Base-by-base conservation (phyloP, 2,329 filamentous ascomycete species). In the Sclerotinia subarctica region DNA sequence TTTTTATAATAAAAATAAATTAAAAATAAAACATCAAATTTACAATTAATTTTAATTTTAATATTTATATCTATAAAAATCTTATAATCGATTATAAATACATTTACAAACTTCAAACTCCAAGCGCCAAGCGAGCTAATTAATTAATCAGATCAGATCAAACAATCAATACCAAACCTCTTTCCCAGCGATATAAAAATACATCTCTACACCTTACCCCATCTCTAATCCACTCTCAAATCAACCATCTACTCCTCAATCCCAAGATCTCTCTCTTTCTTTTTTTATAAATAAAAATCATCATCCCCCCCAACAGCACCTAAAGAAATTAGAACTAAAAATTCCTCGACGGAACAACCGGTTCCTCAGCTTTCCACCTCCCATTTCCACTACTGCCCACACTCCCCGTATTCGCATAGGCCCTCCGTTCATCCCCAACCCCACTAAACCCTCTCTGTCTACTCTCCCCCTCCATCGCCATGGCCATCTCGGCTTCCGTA, bases 401-500 rank as follows among this genome's bases (percentile, higher is more conserved):
- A 35, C 63, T 46, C 24, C 63, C 63, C 1, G 32, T 19, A 8
- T 42, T 32, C 1, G 24, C 44, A 54, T 67, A 53, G 3, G 24
- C 47, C 19, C 49, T 64, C 44, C 42, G 59, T 29, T 56, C 66
- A 6, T 57, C 35, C 1, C 21, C 29, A 0, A 51, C 59, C 1
- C 66, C 57, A 7, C 19, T 2, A 3, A 32, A 54, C 5, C 58
- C 66, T 17, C 66, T 46, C 38, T 54, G 44, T 13, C 67, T 38
- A 66, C 64, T 69, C 60, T 65, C 59, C 19, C 35, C 65, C 38
- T 64, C 65, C 65, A 68, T 64, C 2, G 46, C 69, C 35, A 64
- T 66, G 2, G 38, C 76, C 66, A 73, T 68, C 68, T 76, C 71
- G 68, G 75, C 72, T 38, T 70, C 65, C 1, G 74, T 76, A 60